A percentile compares a stretch with the other conserved stretches of the same genome.
Conservation (phyloP, 306 rosid species). For the Casuarina equisetifolia region DNA sequence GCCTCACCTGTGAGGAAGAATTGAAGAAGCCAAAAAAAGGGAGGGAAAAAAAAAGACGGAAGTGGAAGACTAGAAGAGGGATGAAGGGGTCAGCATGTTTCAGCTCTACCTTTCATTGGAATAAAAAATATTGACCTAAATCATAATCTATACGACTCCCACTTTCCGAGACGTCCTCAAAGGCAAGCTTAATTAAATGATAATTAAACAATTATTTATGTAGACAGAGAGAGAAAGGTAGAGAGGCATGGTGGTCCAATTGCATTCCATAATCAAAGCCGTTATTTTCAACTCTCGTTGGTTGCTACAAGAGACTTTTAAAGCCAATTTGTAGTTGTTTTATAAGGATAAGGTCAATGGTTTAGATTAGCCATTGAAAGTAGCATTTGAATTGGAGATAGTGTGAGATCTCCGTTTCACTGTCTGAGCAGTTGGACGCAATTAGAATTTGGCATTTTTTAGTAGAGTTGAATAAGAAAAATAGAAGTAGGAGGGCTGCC, state of each 20-base stretch:
- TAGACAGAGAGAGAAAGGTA: not conserved
- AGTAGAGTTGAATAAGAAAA: not conserved
- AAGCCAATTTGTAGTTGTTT: conserved; percentile 25
- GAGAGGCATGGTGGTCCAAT: conserved; percentile 20
- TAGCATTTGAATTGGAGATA: conserved; percentile 11
- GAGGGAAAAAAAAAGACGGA: too few relatives aligned
- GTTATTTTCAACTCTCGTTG: not conserved
- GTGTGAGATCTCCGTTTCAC: not conserved
- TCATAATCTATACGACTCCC: not conserved
- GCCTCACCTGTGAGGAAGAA: not conserved
- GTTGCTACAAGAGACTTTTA: conserved; percentile 22
- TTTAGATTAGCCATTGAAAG: conserved; percentile 28
- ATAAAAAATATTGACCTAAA: conserved; percentile 5
- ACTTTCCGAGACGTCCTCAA: conserved; percentile 17
- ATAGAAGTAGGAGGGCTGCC: not conserved
- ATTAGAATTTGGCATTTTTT: not conserved
- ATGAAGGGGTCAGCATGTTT: conserved; percentile 15
- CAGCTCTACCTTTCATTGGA: conserved; percentile 3
- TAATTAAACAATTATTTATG: not conserved
- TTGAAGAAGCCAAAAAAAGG: too few relatives aligned
- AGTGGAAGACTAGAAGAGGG: not conserved
- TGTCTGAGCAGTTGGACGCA: not conserved
- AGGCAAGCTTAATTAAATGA: conserved; percentile 4
- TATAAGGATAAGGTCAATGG: conserved; percentile 30
- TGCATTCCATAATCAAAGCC: conserved; percentile 22